A percentile compares a stretch with the other conserved stretches of the same genome.
phyloP scores from a whole-genome alignment of 2,329 filamentous ascomycete species.

The Aspergillus intermedius region DNA sequence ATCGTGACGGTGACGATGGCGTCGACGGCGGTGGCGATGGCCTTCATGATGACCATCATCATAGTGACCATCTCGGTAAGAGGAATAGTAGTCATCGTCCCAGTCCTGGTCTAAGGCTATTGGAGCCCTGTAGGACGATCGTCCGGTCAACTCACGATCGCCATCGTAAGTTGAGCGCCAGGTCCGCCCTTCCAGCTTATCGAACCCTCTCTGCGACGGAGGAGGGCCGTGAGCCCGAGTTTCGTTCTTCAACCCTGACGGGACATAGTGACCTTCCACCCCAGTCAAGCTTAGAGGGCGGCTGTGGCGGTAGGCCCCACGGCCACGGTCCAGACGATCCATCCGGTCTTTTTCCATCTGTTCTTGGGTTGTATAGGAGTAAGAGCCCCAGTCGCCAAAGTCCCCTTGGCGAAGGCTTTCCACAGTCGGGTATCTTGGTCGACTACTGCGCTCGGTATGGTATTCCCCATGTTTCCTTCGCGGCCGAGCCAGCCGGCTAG shows the following conservation, averaged over 20 bases:
- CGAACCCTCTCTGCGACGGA: constrained; percentile 32
- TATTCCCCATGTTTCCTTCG: constrained; percentile 19
- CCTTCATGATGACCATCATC: constrained; percentile 41
- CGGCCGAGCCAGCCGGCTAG: constrained; percentile 20
- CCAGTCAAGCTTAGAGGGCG: constrained; percentile 37
- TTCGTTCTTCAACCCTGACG: constrained; percentile 21
- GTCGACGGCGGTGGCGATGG: constrained; percentile 35
- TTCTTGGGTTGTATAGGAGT: constrained; percentile 44
- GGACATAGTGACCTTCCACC: constrained; percentile 25
- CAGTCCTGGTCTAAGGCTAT: constrained; percentile 44
- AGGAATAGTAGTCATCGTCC: constrained; percentile 35
- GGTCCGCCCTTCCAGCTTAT: constrained; percentile 22
- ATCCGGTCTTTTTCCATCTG: constrained; percentile 43
- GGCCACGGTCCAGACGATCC: constrained; percentile 26
- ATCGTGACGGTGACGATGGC: constrained; percentile 16
- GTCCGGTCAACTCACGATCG: constrained; percentile 35
- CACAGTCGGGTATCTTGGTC: constrained; percentile 23
- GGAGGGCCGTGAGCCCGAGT: constrained; percentile 30
- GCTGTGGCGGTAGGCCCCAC: constrained; percentile 18
- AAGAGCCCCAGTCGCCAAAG: constrained; percentile 37
- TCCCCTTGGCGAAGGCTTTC: constrained; percentile 28
- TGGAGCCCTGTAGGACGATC: constrained; percentile 37
- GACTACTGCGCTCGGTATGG: constrained; percentile 18
- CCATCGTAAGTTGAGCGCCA: constrained; percentile 22
- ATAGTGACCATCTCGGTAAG: constrained; percentile 28